Evolutionary conservation across 352 stramenopile species (phyloP), one percentile per base, ranked within the genome.

Genomic region (Pythium phragmiticola): DNA sequence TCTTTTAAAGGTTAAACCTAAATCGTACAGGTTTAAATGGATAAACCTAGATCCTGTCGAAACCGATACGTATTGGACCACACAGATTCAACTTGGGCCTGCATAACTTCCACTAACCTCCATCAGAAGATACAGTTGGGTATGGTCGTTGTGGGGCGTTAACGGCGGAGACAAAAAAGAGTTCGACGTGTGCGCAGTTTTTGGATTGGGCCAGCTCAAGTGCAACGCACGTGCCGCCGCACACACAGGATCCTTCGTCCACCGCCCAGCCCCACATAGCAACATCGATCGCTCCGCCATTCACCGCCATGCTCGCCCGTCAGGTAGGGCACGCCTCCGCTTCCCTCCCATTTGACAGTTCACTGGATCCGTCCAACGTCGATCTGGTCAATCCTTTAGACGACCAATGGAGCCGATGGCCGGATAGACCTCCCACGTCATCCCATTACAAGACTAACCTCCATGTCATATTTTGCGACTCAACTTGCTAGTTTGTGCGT

Each of bases 401-500:
- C 13, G 13, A 2, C n/a, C n/a, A n/a, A n/a, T n/a, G n/a, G n/a
- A n/a, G n/a, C 17, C 14, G 17, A 48, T 48, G 9, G 12, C 42
- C 8, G n/a, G 17, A 30, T 50, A 30, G 43, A 50, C 11, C 12
- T 46, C 39, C 26, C 13, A 46, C 6, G 17, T 19, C 26, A 28
- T 28, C 26, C 26, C 26, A 28, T 21, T 46, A n/a, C n/a, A n/a
- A n/a, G n/a, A n/a, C n/a, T n/a, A n/a, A n/a, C n/a, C n/a, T n/a
- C n/a, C n/a, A n/a, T n/a, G n/a, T 46, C 39, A 13, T 46, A 7
- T 46, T 46, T 46, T 46, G 12, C 13, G 12, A 9, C 6, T 46
- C 8, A 7, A 2, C 12, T 26, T 48, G 1, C 23, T 36, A 88
- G 78, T 72, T 88, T 54, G 59, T 80, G 45, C 83, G 79, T 57